Conservation (phyloP, 805 yeast genomes). For the Candida anglica region DNA sequence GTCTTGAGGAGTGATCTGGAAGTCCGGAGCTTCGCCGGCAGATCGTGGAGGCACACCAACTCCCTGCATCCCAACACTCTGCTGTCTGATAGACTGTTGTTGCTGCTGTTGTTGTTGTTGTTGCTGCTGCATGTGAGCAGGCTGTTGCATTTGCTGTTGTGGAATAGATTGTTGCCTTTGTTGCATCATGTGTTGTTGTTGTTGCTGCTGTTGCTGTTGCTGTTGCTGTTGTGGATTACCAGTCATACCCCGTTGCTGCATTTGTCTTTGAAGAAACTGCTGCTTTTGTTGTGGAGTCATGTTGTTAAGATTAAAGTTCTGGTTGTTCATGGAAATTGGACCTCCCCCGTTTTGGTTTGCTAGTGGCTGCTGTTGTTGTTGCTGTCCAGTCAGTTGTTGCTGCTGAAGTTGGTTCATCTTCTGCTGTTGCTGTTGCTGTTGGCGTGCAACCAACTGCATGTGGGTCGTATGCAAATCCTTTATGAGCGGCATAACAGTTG, state of each 20-base stretch:
- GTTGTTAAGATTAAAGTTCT: slow-evolving; percentile 17
- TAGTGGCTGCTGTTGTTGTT: slow-evolving; percentile 8
- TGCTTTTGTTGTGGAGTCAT: slow-evolving; percentile 35
- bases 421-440: slow-evolving; percentile 41
- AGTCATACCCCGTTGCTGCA: slow-evolving; percentile 22
- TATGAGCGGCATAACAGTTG: slow-evolving; percentile 53
- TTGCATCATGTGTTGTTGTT: slow-evolving; percentile 10
- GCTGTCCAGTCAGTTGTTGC: slow-evolving; percentile 9
- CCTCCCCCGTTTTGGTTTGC: slow-evolving; percentile 3
- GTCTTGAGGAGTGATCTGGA: slow-evolving; percentile 35
- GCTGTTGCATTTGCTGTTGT: slow-evolving; percentile 23
- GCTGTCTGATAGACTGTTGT: slow-evolving; percentile 17
- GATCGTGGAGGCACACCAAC: no score
- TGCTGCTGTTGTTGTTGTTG: slow-evolving; percentile 27
- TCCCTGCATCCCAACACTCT: slow-evolving; percentile 14
- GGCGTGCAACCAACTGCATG: slow-evolving; percentile 51
- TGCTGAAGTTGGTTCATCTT: slow-evolving; percentile 9
- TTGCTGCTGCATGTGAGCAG: slow-evolving; percentile 25
- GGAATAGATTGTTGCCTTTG: slow-evolving; percentile 2
- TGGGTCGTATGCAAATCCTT: slow-evolving; percentile 68
- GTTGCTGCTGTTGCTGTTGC: slow-evolving; percentile 15
- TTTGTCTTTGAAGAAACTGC: slow-evolving; percentile 33
- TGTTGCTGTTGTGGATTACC: slow-evolving; percentile 16
- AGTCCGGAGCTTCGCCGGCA: slow-evolving; percentile 29
- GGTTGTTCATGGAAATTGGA: slow-evolving; percentile 4